phyloP scores from a whole-genome alignment of 2,329 filamentous ascomycete genomes.

The Exophiala spinifera region DNA sequence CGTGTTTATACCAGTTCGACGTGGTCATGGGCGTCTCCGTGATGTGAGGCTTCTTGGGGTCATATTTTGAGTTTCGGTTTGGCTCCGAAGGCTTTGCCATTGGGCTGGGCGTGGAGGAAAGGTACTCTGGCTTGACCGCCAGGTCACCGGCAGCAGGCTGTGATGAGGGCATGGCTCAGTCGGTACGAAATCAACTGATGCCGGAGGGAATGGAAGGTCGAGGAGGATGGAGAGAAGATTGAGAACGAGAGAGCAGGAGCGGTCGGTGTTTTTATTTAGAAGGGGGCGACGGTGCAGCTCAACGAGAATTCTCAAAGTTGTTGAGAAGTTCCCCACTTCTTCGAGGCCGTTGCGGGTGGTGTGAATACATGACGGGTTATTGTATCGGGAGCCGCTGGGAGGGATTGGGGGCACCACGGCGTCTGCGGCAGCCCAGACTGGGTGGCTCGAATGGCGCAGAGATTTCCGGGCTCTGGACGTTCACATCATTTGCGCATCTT shows the following conservation, averaged over 20 bases:
- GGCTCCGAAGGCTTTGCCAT: conserved; percentile 52
- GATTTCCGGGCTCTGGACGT: too few relatives aligned
- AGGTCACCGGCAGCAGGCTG: conserved; percentile 48
- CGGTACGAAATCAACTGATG: conserved; percentile 11
- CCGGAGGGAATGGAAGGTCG: background rate
- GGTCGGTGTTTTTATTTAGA: background rate
- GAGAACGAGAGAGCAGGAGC: conserved; percentile 6
- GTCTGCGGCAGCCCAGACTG: too few relatives aligned
- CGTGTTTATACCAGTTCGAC: conserved; percentile 84
- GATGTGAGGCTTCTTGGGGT: conserved; percentile 77
- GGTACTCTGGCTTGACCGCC: conserved; percentile 49
- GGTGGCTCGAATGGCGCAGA: too few relatives aligned
- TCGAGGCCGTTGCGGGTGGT: too few relatives aligned
- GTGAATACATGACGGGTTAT: too few relatives aligned
- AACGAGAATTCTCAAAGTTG: background rate
- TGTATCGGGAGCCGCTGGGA: too few relatives aligned
- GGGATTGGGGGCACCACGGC: too few relatives aligned
- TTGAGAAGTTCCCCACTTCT: too few relatives aligned
- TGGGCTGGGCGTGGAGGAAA: conserved; percentile 43
- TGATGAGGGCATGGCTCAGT: conserved; percentile 49
- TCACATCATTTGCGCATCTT: too few relatives aligned
- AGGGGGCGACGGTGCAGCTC: background rate
- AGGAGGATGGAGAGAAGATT: conserved; percentile 2
- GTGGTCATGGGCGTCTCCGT: conserved; percentile 75
- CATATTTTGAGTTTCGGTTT: conserved; percentile 51